phyloP scores from a whole-genome alignment of 768 basidiomycete genomes.

The Mycena vitilis region DNA sequence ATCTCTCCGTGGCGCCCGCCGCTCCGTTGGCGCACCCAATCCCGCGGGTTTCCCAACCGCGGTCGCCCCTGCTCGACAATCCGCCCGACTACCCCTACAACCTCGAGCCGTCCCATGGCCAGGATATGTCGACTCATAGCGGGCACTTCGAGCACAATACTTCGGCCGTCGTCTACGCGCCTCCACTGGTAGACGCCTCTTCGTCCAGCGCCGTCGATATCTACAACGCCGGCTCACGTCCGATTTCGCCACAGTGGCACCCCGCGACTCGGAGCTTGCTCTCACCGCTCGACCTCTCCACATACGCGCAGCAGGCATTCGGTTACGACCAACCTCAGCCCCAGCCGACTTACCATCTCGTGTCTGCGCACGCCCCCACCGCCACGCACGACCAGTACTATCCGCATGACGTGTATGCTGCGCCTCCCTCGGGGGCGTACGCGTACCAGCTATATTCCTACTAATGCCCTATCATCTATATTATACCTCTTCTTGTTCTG shows the following conservation, averaged over 20 bases:
- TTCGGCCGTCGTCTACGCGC: not conserved
- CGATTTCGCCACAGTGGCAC: too few species aligned
- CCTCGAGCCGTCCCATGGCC: not conserved
- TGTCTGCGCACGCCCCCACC: not conserved
- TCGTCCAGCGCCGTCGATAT: too few species aligned
- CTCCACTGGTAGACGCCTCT: not conserved
- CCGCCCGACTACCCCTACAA: not conserved
- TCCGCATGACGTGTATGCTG: not conserved
- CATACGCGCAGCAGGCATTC: not conserved
- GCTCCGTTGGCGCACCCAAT: conserved; percentile 21
- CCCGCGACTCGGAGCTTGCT: not conserved
- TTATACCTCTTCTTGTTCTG: too few species aligned
- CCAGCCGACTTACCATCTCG: not conserved
- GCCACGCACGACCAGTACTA: conserved; percentile 2
- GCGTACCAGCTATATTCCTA: not conserved
- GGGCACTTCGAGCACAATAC: not conserved
- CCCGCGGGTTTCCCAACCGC: not conserved
- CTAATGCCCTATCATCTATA: not conserved
- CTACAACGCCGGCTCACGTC: too few species aligned
- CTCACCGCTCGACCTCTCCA: conserved; percentile 7
- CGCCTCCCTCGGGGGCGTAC: not conserved
- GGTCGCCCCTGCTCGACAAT: conserved; percentile 8
- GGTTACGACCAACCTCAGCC: not conserved
- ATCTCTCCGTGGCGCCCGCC: not conserved
- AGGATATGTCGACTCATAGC: too few species aligned